Conservation (phyloP, 805 yeast genomes). For the Metschnikowia vanudenii region DNA sequence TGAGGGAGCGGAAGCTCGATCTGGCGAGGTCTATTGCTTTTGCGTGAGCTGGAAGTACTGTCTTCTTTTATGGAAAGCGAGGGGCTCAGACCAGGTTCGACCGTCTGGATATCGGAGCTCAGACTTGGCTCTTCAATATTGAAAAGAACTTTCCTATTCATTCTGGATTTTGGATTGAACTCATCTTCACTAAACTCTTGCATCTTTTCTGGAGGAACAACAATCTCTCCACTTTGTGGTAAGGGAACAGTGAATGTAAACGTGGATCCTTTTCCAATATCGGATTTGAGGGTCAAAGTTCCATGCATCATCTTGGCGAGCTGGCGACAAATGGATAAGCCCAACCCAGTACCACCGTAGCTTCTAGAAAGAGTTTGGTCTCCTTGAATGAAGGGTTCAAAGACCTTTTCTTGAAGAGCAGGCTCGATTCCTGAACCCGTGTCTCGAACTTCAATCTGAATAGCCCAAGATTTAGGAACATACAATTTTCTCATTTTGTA, state of each 20-base stretch:
- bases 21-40: conserved; percentile 1
- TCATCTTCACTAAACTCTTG: conserved; percentile 60
- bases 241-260: conserved; percentile 80
- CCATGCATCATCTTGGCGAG: conserved; percentile 91
- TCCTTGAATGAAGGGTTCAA: conserved; percentile 97
- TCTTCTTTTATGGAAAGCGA: background rate
- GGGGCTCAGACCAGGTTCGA: background rate
- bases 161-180: conserved; percentile 55
- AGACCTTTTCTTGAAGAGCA: conserved; percentile 75
- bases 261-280: conserved; percentile 78
- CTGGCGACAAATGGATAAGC: conserved; percentile 85
- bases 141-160: conserved; percentile 51
- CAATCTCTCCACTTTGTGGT: conserved; percentile 58
- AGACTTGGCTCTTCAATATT: conserved; percentile 17
- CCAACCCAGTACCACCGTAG: conserved; percentile 95
- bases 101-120: background rate
- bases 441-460: conserved; percentile 75
- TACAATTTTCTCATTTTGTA: conserved; percentile 34
- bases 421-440: conserved; percentile 95
- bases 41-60: background rate
- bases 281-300: conserved; percentile 68
- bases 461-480: conserved; percentile 50
- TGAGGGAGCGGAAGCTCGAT: conserved; percentile 7
- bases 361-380: conserved; percentile 90
- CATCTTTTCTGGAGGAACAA: conserved; percentile 37